Base-by-base conservation (phyloP, 2,329 filamentous ascomycete species). In the Hypocrella siamensis region DNA sequence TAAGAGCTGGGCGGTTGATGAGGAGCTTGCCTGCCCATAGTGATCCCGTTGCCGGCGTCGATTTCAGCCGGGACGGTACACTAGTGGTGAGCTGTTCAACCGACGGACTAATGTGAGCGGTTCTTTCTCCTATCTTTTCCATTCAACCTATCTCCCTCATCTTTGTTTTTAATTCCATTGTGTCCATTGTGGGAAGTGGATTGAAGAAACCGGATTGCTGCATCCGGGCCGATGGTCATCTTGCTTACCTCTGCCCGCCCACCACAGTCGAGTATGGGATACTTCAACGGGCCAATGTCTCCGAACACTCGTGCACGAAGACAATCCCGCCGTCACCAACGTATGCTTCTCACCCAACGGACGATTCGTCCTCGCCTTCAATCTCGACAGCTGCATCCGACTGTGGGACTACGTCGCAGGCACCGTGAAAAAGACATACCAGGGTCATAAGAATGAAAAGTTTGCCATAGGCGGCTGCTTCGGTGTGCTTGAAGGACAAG, bases 391-490 rank as follows among this genome's bases (percentile, higher is more conserved):
- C 38, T 88, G 81, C 49, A 70, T 98, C 29, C 75, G 90, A 3
- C 62, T 98, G 16, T 98, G 90, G 90, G 82, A 94, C 53, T 98
- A 96, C 50, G 79, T 93, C 7, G 75, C 84, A 24, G 88, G 88
- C 6, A 75, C 76, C 18, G 90, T 90, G 43, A 79, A 93, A 46
- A 98, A 98, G 65, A 98, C 90, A 11, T 98, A 96, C 54, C 85
- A 94, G 51, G 90, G 90, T 1, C 90, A 96, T 47, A 59, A 63
- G 33, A 98, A 98, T 52, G 66, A 73, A 33, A 77, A 77, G 38
- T 96, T 80, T 55, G 88, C 83, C 41, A 66, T 96, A n/a, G 73
- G 73, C 3, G 83, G 85, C 4, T 78, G 78, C 26, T 94, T 96
- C 48, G 86, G 83, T 10, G 65, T 71, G 32, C 45, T 56, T 27